A percentile compares a stretch with the other conserved stretches of the same genome.
phyloP scores from a whole-genome alignment of 1,284 basidiomycete species.

The Tylopilus orsonianus region DNA sequence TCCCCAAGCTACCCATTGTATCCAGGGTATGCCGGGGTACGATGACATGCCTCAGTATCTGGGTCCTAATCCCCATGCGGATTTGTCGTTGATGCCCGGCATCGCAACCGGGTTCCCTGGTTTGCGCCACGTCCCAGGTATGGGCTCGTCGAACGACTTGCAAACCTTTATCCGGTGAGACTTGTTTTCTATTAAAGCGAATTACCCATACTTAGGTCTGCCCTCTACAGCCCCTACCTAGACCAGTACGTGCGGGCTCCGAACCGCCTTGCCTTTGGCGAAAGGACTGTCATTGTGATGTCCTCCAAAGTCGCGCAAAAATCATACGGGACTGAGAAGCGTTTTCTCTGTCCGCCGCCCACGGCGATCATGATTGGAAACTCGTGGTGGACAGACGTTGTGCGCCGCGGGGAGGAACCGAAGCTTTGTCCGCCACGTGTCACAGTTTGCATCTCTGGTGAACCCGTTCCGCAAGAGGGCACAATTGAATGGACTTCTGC shows the following conservation, averaged over 20 bases:
- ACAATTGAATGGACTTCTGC: slow-evolving; percentile 84
- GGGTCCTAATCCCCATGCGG: slow-evolving; percentile 47
- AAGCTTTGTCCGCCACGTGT: slow-evolving; percentile 79
- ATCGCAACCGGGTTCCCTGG: slow-evolving; percentile 63
- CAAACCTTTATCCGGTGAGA: slow-evolving; percentile 76
- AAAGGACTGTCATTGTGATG: slow-evolving; percentile 93
- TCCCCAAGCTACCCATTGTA: slow-evolving; percentile 64
- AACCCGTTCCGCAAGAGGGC: slow-evolving; percentile 79
- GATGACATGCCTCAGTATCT: slow-evolving; percentile 60
- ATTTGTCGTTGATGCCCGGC: slow-evolving; percentile 56
- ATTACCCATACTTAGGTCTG: slow-evolving; percentile 16
- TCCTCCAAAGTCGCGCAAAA: slow-evolving; percentile 97
- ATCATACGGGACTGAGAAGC: slow-evolving; percentile 94
- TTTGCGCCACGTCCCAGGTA: slow-evolving; percentile 59
- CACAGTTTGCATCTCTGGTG: slow-evolving; percentile 89
- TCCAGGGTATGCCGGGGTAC: slow-evolving; percentile 49
- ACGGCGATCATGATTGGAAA: slow-evolving; percentile 94
- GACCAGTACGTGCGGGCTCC: slow-evolving; percentile 83
- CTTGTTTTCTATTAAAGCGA: slow-evolving; percentile 14
- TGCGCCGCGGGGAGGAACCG: slow-evolving; percentile 70
- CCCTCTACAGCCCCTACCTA: slow-evolving; percentile 61
- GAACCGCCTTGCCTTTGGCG: slow-evolving; percentile 88
- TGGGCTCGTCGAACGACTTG: slow-evolving; percentile 66
- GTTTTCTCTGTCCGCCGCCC: slow-evolving; percentile 96
- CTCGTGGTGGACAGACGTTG: slow-evolving; percentile 87